Evolutionary conservation across 2,329 filamentous ascomycete species (phyloP), one percentile per base, ranked within the genome.

Genomic region (Albifimbria verrucaria): DNA sequence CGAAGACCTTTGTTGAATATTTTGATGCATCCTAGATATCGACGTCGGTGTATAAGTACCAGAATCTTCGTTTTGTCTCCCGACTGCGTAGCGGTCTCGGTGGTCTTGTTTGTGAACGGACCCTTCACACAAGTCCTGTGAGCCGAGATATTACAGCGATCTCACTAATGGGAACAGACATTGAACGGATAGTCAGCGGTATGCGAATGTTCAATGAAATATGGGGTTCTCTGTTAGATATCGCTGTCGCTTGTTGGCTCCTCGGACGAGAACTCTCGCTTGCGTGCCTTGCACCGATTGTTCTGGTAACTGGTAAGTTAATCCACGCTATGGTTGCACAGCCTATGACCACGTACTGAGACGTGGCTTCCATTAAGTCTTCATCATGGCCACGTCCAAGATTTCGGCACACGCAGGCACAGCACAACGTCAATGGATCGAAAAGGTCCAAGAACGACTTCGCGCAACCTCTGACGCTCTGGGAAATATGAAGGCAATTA

Each of bases 401-500:
- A 22, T 66, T 25, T 55, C 55, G 21, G 25, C 45, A 4, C 48
- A 39, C 7, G 44, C 55, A 2, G 41, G 62, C 52, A 23, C 25
- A 12, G 68, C 58, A 26, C 67, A 62, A 56, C 67, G 55, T 59
- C 57, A 62, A 1, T 78, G 75, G 76, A 70, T 75, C 28, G 69
- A 73, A 47, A 69, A 65, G 23, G 72, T 78, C 12, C 70, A 78
- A 58, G 64, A 69, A 39, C 71, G 76, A 5, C 68, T 78, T 4
- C 65, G 68, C 5, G 64, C 71, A 4, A 78, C 75, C 0, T 63
- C 68, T 1, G 64, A 63, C 3, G 68, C 75, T 62, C 66, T 78
- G 0, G 65, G 65, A n/a, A 69, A 73, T 3, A 76, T 78, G 65
- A 75, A 76, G 55, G 68, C 72, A 23, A 66, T 78, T 21, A 78